These are phyloP conservation scores for Nannochloris sp. DNA, from an alignment of 139 green algal species.

Conservation along the genomic window DNA sequence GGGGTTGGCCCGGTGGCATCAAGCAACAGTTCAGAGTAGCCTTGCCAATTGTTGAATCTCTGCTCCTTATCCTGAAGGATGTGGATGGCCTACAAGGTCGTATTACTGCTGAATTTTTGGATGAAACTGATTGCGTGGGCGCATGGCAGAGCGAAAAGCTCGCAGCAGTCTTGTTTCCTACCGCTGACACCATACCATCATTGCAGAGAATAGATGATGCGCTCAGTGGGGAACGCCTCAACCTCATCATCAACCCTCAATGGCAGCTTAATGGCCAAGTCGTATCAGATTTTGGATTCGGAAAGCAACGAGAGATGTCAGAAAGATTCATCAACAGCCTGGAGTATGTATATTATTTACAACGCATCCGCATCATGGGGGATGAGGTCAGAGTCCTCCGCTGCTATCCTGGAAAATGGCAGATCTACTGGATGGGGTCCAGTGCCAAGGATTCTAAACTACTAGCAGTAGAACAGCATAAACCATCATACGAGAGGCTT, in stretches of 20 bases:
- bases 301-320: slow-evolving; percentile 19
- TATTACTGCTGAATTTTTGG: slow-evolving; percentile 33
- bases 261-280: slow-evolving; percentile 53
- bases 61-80: slow-evolving; percentile 63
- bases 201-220: slow-evolving; percentile 28
- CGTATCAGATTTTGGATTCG: slow-evolving; percentile 63
- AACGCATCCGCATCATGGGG: slow-evolving; percentile 46
- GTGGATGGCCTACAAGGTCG: slow-evolving; percentile 23
- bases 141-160: slow-evolving; percentile 41
- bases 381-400: slow-evolving; percentile 49
- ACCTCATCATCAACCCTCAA: slow-evolving; percentile 75
- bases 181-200: slow-evolving; percentile 29
- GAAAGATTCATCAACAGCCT: slow-evolving; percentile 54
- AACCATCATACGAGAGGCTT: slow-evolving; percentile 32
- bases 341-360: slow-evolving; percentile 51
- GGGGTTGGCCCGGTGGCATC: slow-evolving; percentile 69
- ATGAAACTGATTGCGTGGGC: slow-evolving; percentile 46
- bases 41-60: slow-evolving; percentile 53
- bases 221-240: slow-evolving; percentile 32
- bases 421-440: slow-evolving; percentile 39
- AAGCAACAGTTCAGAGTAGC: slow-evolving; percentile 72
- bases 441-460: slow-evolving; percentile 11
- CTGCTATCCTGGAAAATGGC: slow-evolving; percentile 52
- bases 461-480: slow-evolving; percentile 17
- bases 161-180: slow-evolving; percentile 39